Conservation (phyloP, 176 grass and related monocot species). For the bread wheat (Triticum aestivum) region IWGSC_CS_RefSeq_v2.1 NC_057809.1:439502893-439503392, state of each 20-base stretch:
- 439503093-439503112: neutral
- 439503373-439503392: neutral
- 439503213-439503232: neutral
- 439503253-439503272: conserved; percentile 9
- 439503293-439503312: conserved; percentile 20
- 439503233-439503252: neutral
- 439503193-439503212: neutral
- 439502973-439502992: neutral
- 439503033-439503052: neutral
- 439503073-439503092: conserved; percentile 16
- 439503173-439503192: neutral
- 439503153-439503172: conserved; percentile 1
- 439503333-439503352: neutral
- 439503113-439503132: neutral
- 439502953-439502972: too few relatives aligned
- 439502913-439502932: too few relatives aligned
- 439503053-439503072: conserved; percentile 14
- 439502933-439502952: too few relatives aligned
- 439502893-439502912: too few relatives aligned
- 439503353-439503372: conserved; percentile 20
- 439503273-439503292: conserved; percentile 9
- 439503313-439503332: conserved; percentile 23
- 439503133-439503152: neutral
- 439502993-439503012: conserved; percentile 23
- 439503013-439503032: neutral